Evolutionary conservation across 495 filamentous ascomycete genomes (phyloP).

Genomic region (Penicillium macrosclerotiorum): DNA sequence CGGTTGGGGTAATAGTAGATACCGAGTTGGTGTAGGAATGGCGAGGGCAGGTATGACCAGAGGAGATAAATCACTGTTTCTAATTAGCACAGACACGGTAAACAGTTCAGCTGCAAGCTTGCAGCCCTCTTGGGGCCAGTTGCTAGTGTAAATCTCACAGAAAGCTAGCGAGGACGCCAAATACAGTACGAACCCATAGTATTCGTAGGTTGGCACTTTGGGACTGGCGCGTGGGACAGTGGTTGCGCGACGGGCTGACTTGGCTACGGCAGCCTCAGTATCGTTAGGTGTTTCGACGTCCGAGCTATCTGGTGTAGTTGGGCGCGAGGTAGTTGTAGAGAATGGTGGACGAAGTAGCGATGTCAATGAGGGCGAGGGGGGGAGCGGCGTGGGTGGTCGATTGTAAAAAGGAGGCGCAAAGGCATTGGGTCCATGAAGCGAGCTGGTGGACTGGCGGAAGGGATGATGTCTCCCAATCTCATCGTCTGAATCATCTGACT

Average conservation of each 20-base stretch:
- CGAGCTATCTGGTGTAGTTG: conserved; percentile 86
- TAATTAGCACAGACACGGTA: too few species aligned
- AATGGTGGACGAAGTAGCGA: conserved; percentile 81
- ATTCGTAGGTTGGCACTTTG: conserved; percentile 96
- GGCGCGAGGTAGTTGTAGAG: conserved; percentile 70
- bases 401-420: conserved; percentile 90
- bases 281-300: conserved; percentile 72
- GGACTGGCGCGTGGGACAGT: conserved; percentile 85
- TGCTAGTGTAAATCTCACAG: conserved; percentile 31
- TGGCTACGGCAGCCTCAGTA: conserved; percentile 61
- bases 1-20: conserved; percentile 96
- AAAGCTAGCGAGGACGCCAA: conserved; percentile 78
- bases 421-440: conserved; percentile 49
- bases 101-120: too few species aligned
- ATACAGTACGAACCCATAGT: conserved; percentile 97
- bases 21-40: conserved; percentile 87
- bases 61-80: conserved; percentile 89
- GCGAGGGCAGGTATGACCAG: conserved; percentile 90
- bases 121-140: too few species aligned
- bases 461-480: conserved; percentile 37
- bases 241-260: conserved; percentile 60
- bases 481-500: conserved; percentile 37
- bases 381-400: conserved; percentile 81
- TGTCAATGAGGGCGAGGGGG: conserved; percentile 92
- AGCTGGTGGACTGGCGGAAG: conserved; percentile 43